Evolutionary conservation across 176 grass and related monocot genomes (phyloP), one percentile per base, ranked within the genome.

Genomic region (Thinopyrum elongatum): DNA sequence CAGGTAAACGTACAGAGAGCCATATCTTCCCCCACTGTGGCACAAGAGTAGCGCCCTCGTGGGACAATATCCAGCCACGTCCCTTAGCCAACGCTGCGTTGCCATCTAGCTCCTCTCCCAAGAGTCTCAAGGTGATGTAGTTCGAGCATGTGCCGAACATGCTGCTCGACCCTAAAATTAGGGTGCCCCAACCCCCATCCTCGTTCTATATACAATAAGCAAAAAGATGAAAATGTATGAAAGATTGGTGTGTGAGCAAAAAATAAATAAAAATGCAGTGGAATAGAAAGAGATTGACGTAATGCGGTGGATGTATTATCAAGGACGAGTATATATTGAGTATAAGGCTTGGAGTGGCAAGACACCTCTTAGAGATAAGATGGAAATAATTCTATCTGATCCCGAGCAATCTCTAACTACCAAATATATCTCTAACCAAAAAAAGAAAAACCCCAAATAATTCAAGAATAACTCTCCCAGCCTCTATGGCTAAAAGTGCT

Each of bases 21-120:
- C 88, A 89, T 85, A 85, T 85, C 11, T 85, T 89, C 22, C 88
- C 88, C 88, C 88, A 85, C 0, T 89, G 61, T 10, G 88, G 78
- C 1, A 85, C 10, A 2, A 46, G 49, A 0, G 59, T 77, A 22
- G 83, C 88, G 7, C 26, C 77, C 1, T 82, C 88, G 12, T 69
- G 82, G 0, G 82, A 76, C 10, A 69, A 1, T 12, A 90, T 90
- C 88, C 83, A 90, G 1, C 22, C 17, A 2, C 63, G 61, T 0
- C 77, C 83, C 49, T 14, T 76, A 1, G 35, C 22, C 71, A 86
- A 8, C 4, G 64, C 63, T 3, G 0, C 1, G 5, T 86, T 30
- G 7, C 21, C 47, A 11, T 33, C n/a, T 13, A 11, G 35, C 10
- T 61, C 61, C 51, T 90, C 83, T 0, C 64, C 78, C 0, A 90